Evolutionary conservation across 2,329 filamentous ascomycete species (phyloP), one percentile per base, ranked within the genome.

Genomic region (Cladobotryum mycophilum): DNA sequence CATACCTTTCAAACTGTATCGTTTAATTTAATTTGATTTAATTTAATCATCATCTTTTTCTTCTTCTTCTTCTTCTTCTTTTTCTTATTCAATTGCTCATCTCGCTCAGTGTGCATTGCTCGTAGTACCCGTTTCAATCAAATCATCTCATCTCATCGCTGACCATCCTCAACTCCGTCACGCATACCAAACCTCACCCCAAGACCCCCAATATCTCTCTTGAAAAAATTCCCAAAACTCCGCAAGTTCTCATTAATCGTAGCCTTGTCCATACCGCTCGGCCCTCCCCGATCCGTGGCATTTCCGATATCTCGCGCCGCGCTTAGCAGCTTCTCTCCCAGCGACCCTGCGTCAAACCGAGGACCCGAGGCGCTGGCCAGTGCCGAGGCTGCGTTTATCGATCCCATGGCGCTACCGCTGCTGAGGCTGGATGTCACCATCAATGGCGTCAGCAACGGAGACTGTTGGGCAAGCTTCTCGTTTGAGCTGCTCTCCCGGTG

Each of bases 201-300:
- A 56, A 92, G 79, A 2, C 84, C 82, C 30, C 88, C 87, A 56
- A 92, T 84, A 72, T 96, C 92, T 56, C 92, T 76, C 55, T 86
- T 84, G 74, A 97, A 97, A 71, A 97, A 96, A 70, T 95, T 96
- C 20, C 92, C 92, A 70, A 99, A 88, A 66, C 89, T 96, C 72
- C 89, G 91, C 69, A 97, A 67, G 68, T 96, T 96, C 69, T 95
- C 91, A 65, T 96, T 95, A 56, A 96, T 80, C 47, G 86, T 89
- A 7, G 80, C 81, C 61, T 85, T 82, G 49, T 81, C 76, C 49
- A 75, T 62, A 14, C 70, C 74, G 13, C 58, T 72, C 55, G 70
- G 70, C 36, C 62, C 71, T 58, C 49, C 61, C n/a, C 57, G 52
- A 41, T 59, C 47, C 4, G 64, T 57, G 17, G 63, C 66, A 41